A percentile compares a stretch with the other conserved stretches of the same genome.
Conservation (phyloP, 495 filamentous ascomycete genomes). For the Talaromyces proteolyticus region DNA sequence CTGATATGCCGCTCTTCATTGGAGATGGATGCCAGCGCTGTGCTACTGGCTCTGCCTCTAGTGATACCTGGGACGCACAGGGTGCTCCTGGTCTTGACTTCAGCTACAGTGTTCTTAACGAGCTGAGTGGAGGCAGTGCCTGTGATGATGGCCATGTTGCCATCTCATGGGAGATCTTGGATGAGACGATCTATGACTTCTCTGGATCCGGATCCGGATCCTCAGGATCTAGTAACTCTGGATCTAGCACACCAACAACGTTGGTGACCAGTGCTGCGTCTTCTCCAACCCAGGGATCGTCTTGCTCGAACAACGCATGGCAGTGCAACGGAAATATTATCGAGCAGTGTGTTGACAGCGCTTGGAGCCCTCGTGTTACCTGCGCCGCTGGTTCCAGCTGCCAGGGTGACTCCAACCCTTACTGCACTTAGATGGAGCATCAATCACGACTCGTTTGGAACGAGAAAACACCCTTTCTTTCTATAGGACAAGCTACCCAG, state of each 20-base stretch:
- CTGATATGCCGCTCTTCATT: slow-evolving; percentile 10
- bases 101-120: slow-evolving; percentile 10
- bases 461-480: neutral
- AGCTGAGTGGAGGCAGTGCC: slow-evolving; percentile 8
- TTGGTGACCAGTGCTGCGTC: neutral
- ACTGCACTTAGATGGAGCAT: neutral
- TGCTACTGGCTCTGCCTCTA: slow-evolving; percentile 2
- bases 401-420: slow-evolving; percentile 1
- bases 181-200: slow-evolving; percentile 11
- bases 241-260: neutral
- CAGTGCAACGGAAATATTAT: neutral
- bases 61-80: slow-evolving; percentile 8
- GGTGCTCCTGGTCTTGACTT: slow-evolving; percentile 10
- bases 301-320: neutral
- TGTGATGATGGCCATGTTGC: slow-evolving; percentile 8
- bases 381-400: neutral
- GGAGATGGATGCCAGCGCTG: slow-evolving; percentile 13
- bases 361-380: neutral
- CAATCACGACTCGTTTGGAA: neutral
- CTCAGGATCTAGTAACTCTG: neutral
- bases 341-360: slow-evolving; percentile 2
- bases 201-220: neutral
- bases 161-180: slow-evolving; percentile 13
- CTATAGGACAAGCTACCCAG: neutral
- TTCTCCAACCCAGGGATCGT: neutral